Evolutionary conservation across 2,329 filamentous ascomycete species (phyloP).

Genomic region (Hymenoscyphus occultus): DNA sequence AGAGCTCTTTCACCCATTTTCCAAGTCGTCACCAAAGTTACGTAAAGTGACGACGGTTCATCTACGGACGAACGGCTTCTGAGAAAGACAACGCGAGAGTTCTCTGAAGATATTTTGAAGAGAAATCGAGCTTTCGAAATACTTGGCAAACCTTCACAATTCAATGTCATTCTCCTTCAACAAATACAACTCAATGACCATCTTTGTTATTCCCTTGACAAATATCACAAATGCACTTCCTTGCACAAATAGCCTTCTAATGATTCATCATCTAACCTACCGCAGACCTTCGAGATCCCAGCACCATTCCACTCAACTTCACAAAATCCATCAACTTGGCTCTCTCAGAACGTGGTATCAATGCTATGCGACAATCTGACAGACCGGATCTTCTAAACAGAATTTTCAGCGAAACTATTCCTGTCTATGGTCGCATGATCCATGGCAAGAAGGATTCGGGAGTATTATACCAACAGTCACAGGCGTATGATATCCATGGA

Average conservation of each 20-base stretch:
- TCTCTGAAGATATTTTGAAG: neutral
- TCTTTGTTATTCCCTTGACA: neutral
- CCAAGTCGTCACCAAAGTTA: neutral
- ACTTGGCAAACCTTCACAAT: neutral
- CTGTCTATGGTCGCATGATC: conserved; percentile 96
- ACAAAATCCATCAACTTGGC: conserved; percentile 98
- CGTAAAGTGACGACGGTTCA: neutral
- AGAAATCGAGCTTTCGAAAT: neutral
- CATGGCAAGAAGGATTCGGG: conserved; percentile 67
- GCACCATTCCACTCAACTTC: conserved; percentile 85
- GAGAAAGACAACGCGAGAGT: neutral
- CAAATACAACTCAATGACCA: neutral
- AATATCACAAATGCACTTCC: conserved; percentile 7
- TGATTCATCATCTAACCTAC: conserved; percentile 11
- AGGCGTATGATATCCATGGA: conserved; percentile 87
- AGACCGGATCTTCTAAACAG: conserved; percentile 66
- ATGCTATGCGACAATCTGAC: conserved; percentile 73
- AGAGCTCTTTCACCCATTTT: neutral
- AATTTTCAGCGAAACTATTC: conserved; percentile 76
- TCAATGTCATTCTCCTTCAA: neutral
- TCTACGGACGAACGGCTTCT: neutral
- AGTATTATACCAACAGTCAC: conserved; percentile 70
- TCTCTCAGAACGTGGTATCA: conserved; percentile 88
- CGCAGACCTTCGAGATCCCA: conserved; percentile 79
- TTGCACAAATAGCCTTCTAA: conserved; percentile 18